Conservation (phyloP, 257 asterid genomes). For the Plectranthus barbatus region DNA sequence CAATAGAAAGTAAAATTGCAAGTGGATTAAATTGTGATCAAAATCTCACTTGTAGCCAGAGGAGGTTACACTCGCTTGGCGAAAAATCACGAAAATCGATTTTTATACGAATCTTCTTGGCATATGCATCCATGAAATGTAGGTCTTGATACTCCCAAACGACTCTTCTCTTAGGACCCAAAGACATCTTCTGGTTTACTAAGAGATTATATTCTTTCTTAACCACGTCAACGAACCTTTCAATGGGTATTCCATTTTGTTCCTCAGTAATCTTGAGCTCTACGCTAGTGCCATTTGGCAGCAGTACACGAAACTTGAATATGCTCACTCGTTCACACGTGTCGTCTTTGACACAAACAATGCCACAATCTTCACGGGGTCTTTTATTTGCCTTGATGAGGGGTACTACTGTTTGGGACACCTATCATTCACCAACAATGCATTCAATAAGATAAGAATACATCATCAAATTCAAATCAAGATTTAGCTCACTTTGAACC, state of each 20-base stretch:
- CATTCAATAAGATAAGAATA: neutral
- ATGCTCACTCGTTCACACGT: neutral
- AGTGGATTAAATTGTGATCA: neutral
- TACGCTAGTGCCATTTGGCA: constrained; percentile 44
- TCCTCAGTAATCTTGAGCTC: constrained; percentile 27
- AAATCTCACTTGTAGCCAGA: constrained; percentile 41
- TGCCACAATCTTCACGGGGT: constrained; percentile 18
- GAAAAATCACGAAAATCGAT: constrained; percentile 22
- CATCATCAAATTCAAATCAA: neutral
- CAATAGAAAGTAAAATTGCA: neutral
- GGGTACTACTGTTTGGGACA: constrained; percentile 23
- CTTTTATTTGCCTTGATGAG: constrained; percentile 28
- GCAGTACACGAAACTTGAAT: constrained; percentile 38
- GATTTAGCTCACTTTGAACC: neutral
- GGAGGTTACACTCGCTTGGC: constrained; percentile 28
- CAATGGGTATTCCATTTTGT: constrained; percentile 19
- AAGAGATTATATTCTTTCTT: constrained; percentile 13
- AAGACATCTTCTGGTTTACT: constrained; percentile 7
- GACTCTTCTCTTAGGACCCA: constrained; percentile 14
- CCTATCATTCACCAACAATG: constrained; percentile 20
- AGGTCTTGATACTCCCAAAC: constrained; percentile 39
- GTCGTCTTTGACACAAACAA: constrained; percentile 4
- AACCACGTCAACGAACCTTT: constrained; percentile 23
- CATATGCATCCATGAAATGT: constrained; percentile 35
- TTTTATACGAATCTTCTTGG: constrained; percentile 16